A percentile compares a stretch with the other conserved stretches of the same genome.
phyloP scores from a whole-genome alignment of 2,329 filamentous ascomycete genomes.

The Endocalyx cinctus region DNA sequence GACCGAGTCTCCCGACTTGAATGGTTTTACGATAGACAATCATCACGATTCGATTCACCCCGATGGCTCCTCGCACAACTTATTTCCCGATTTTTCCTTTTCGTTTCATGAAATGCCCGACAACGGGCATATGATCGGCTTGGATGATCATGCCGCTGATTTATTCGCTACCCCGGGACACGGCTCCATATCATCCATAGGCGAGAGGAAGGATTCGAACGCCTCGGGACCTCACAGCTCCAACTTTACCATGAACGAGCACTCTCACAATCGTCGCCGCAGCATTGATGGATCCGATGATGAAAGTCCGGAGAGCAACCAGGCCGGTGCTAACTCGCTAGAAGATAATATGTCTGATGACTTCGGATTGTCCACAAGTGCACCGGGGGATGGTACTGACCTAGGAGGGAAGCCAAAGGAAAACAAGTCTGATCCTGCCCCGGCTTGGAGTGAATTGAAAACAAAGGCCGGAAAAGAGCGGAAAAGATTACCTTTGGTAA shows the following conservation, averaged over 20 bases:
- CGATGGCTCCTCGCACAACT: conserved; percentile 25
- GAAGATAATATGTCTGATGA: conserved; percentile 55
- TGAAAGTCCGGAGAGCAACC: conserved; percentile 37
- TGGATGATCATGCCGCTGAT: conserved; percentile 32
- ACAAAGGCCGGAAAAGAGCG: conserved; percentile 94
- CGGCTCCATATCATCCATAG: conserved; percentile 30
- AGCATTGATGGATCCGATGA: conserved; percentile 40
- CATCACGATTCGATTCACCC: conserved; percentile 28
- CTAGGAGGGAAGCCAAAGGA: conserved; percentile 50
- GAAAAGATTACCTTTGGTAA: conserved; percentile 82
- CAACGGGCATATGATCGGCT: conserved; percentile 36
- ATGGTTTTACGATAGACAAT: conserved; percentile 32
- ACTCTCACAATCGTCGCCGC: conserved; percentile 16
- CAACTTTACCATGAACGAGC: conserved; percentile 22
- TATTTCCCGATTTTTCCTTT: conserved; percentile 52
- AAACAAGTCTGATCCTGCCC: conserved; percentile 53
- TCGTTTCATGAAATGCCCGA: conserved; percentile 41
- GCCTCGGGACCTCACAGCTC: conserved; percentile 32
- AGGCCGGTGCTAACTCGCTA: conserved; percentile 41
- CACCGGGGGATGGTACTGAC: conserved; percentile 49
- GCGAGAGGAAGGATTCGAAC: conserved; percentile 32
- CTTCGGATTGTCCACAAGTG: conserved; percentile 47
- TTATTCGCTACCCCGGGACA: conserved; percentile 22
- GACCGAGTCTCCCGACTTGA: conserved; percentile 28
- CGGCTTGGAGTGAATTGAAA: conserved; percentile 77